Percentiles rank a stretch among this genome's conserved stretches.
These are phyloP conservation scores for Pichia exigua DNA, from an alignment of 805 yeast species.

Conservation along the genomic window DNA sequence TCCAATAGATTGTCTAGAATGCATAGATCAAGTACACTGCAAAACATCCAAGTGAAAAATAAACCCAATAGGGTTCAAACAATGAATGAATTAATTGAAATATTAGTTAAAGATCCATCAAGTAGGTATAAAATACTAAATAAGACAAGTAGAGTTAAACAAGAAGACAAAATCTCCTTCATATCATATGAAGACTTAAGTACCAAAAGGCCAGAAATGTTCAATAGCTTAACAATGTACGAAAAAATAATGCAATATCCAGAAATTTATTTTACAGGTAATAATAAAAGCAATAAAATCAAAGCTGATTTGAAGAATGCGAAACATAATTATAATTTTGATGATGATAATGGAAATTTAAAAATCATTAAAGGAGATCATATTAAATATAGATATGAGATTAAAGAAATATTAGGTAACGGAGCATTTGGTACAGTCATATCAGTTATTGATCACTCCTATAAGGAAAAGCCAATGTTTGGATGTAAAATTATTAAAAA, in stretches of 20 bases:
- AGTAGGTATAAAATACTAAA: neutral
- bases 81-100: neutral
- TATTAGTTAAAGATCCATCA: neutral
- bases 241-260: constrained; percentile 43
- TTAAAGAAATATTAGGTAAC: constrained; percentile 51
- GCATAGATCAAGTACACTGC: neutral
- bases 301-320: constrained; percentile 32
- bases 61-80: neutral
- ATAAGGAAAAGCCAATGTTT: constrained; percentile 42
- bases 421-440: constrained; percentile 83
- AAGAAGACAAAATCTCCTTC: neutral
- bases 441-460: constrained; percentile 52
- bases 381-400: constrained; percentile 65
- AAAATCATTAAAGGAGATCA: constrained; percentile 54
- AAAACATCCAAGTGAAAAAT: neutral
- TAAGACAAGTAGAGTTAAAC: neutral
- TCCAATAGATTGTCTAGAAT: neutral
- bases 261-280: constrained; percentile 46
- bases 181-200: constrained; percentile 14
- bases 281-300: constrained; percentile 16
- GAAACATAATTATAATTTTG: constrained; percentile 58
- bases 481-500: constrained; percentile 75
- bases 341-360: constrained; percentile 61
- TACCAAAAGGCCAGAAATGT: constrained; percentile 15
- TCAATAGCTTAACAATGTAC: constrained; percentile 35